Percentiles rank a stretch among this genome's conserved stretches.
Evolutionary conservation across 2,329 filamentous ascomycete genomes (phyloP).

Genomic region (Sporothrix pseudoabietina): DNA sequence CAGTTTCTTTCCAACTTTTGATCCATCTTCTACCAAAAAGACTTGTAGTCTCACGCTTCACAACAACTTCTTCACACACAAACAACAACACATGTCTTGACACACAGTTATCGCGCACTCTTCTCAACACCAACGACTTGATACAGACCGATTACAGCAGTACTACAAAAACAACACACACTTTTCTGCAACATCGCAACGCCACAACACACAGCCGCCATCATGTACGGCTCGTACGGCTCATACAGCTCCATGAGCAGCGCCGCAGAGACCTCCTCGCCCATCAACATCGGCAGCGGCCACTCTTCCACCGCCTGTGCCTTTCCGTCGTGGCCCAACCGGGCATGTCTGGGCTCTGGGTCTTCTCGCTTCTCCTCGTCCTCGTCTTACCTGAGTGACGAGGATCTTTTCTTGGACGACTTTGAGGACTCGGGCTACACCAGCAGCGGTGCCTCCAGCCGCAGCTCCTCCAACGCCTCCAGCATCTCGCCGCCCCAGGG

Average conservation of each 20-base stretch:
- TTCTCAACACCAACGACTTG: constrained; percentile 11
- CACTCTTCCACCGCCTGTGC: constrained; percentile 50
- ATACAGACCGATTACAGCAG: constrained; percentile 29
- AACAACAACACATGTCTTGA: constrained; percentile 25
- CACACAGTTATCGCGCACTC: constrained; percentile 3
- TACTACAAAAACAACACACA: constrained; percentile 33
- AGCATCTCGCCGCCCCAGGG: constrained; percentile 45
- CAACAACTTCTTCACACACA: constrained; percentile 11
- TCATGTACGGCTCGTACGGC: constrained; percentile 55
- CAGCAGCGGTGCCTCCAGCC: constrained; percentile 47
- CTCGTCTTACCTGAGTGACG: constrained; percentile 63
- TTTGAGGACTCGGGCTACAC: constrained; percentile 55
- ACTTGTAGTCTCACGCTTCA: neutral
- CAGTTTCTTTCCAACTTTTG: constrained; percentile 21
- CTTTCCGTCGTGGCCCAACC: constrained; percentile 61
- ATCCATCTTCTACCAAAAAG: neutral
- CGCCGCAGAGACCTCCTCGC: constrained; percentile 42
- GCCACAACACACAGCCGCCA: constrained; percentile 33
- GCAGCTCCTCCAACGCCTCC: constrained; percentile 51
- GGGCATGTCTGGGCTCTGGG: constrained; percentile 50
- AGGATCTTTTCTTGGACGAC: constrained; percentile 61
- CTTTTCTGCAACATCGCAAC: neutral
- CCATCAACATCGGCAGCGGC: constrained; percentile 52
- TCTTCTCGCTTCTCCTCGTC: constrained; percentile 37
- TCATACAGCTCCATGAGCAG: constrained; percentile 54